A percentile compares a stretch with the other conserved stretches of the same genome.
Conservation (phyloP, 495 filamentous ascomycete species). For the Hypoxylon rickii region DNA sequence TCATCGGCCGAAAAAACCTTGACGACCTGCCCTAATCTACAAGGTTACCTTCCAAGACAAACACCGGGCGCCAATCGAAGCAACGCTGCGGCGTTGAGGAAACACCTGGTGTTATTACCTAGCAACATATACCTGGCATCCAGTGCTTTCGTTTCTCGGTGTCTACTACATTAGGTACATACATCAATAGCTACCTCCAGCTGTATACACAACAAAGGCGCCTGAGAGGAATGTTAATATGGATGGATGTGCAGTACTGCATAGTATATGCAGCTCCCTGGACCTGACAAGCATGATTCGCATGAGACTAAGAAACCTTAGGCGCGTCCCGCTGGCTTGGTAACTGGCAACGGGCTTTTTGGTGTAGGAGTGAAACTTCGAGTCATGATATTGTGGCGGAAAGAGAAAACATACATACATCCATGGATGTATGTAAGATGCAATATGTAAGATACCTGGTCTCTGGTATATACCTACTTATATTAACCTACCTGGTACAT, state of each 20-base stretch:
- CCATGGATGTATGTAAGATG: not conserved
- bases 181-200: too few species aligned
- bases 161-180: not conserved
- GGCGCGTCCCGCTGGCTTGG: conserved; percentile 21
- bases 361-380: conserved; percentile 7
- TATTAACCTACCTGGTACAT: too few species aligned
- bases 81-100: not conserved
- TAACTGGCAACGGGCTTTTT: conserved; percentile 18
- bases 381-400: conserved; percentile 24
- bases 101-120: not conserved
- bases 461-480: too few species aligned
- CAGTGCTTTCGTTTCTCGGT: not conserved
- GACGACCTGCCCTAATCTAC: not conserved
- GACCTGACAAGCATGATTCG: conserved; percentile 23
- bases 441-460: too few species aligned
- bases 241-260: too few species aligned
- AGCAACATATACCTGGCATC: too few species aligned
- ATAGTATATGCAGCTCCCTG: conserved; percentile 4
- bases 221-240: too few species aligned
- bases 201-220: too few species aligned
- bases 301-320: conserved; percentile 22
- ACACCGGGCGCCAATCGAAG: conserved; percentile 16
- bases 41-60: conserved; percentile 8
- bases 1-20: conserved; percentile 12
- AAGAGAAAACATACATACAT: conserved; percentile 3